Conservation (phyloP, 345 rosid genomes). For the Salix viminalis region DNA sequence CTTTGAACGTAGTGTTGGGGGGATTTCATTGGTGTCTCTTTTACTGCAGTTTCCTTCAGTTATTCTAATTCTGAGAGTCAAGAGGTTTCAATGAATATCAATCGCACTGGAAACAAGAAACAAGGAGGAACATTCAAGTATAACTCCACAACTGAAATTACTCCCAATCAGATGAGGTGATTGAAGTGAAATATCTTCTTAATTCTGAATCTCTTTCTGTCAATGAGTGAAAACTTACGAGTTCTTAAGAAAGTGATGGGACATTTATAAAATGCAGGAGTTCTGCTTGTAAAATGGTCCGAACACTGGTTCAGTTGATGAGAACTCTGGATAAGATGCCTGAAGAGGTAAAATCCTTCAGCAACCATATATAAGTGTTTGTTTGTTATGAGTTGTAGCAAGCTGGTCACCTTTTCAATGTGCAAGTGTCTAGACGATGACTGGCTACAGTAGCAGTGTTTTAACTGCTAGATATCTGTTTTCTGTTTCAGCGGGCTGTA, state of each 20-base stretch:
- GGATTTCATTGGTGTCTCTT: background rate
- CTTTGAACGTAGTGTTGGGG: background rate
- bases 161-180: constrained; percentile 93
- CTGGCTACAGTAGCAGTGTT: background rate
- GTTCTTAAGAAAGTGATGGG: background rate
- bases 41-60: constrained; percentile 79
- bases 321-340: constrained; percentile 96
- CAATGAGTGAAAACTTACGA: background rate
- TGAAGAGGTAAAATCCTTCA: constrained; percentile 53
- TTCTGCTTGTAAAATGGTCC: constrained; percentile 94
- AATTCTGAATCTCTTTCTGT: background rate
- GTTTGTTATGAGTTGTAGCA: background rate
- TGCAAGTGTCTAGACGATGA: background rate
- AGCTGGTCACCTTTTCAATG: background rate
- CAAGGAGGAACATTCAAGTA: constrained; percentile 64
- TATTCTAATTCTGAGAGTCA: constrained; percentile 71
- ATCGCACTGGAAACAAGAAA: constrained; percentile 73
- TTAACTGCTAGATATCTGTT: constrained; percentile 17
- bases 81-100: constrained; percentile 82
- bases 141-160: constrained; percentile 64
- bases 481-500: constrained; percentile 76
- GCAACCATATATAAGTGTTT: background rate
- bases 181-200: background rate
- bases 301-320: constrained; percentile 89
- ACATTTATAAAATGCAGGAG: constrained; percentile 48